Conservation (phyloP, 1,284 basidiomycete genomes). For the Cutaneotrichosporon sp. region DNA sequence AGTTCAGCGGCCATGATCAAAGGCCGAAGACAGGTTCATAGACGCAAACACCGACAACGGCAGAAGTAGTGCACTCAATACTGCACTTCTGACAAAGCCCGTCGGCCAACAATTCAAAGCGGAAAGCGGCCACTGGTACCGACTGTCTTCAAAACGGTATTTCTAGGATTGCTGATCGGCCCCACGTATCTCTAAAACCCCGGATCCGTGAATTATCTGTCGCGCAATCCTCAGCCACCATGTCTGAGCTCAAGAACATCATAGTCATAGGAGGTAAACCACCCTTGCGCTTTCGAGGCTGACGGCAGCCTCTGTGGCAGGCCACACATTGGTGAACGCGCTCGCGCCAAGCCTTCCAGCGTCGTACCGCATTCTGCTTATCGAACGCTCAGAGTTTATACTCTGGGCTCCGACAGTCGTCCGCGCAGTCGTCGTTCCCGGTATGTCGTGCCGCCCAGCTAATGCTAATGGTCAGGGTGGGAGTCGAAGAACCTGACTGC, state of each 20-base stretch:
- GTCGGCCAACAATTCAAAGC: too few relatives aligned
- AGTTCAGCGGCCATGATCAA: too few relatives aligned
- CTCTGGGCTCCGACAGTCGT: conserved; percentile 45
- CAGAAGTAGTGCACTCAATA: too few relatives aligned
- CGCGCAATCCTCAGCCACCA: background rate
- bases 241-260: conserved; percentile 27
- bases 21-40: too few relatives aligned
- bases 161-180: too few relatives aligned
- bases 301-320: conserved; percentile 33
- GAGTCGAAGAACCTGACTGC: conserved; percentile 41
- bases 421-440: conserved; percentile 47
- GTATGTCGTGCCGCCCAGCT: conserved; percentile 20
- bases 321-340: conserved; percentile 34
- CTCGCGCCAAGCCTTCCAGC: conserved; percentile 40
- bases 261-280: conserved; percentile 34
- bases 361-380: conserved; percentile 47
- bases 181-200: too few relatives aligned
- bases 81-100: too few relatives aligned
- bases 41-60: too few relatives aligned
- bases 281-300: conserved; percentile 1
- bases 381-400: conserved; percentile 45
- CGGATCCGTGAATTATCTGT: too few relatives aligned
- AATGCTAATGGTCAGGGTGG: conserved; percentile 33
- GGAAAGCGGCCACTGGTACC: too few relatives aligned
- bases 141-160: too few relatives aligned